Conservation (phyloP, 1,284 basidiomycete genomes). For the Agaricales sp. region DNA sequence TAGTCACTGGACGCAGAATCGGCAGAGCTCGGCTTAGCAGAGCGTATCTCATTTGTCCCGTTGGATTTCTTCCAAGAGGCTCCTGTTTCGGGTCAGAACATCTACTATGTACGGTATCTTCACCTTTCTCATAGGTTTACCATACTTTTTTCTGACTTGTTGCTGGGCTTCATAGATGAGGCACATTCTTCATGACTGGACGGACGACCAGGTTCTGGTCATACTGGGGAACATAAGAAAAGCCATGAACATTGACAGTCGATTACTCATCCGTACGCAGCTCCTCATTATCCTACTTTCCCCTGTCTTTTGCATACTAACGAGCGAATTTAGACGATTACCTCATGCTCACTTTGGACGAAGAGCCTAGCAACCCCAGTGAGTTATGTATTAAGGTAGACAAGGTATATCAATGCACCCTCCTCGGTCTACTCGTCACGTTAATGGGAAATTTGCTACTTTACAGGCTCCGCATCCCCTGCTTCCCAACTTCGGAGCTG, state of each 20-base stretch:
- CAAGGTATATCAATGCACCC: neutral
- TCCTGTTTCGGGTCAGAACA: conserved; percentile 28
- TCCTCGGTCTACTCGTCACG: neutral
- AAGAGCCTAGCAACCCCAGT: conserved; percentile 2
- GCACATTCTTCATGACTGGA: conserved; percentile 19
- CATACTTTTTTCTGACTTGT: conserved; percentile 1
- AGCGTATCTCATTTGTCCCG: conserved; percentile 25
- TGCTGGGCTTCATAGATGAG: conserved; percentile 4
- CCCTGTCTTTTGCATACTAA: too few relatives aligned
- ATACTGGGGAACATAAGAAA: conserved; percentile 21
- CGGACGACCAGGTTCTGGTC: conserved; percentile 16
- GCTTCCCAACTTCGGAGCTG: conserved; percentile 25
- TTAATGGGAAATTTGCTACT: conserved; percentile 2
- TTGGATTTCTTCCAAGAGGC: conserved; percentile 31
- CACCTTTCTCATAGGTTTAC: neutral
- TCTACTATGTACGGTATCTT: conserved; percentile 29
- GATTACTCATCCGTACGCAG: conserved; percentile 21
- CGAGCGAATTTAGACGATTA: conserved; percentile 12
- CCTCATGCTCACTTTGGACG: conserved; percentile 12
- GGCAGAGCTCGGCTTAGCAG: conserved; percentile 22
- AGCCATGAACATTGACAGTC: conserved; percentile 18
- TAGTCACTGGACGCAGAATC: conserved; percentile 18
- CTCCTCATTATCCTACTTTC: neutral
- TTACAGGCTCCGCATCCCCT: conserved; percentile 23
- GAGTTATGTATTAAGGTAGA: neutral